Conservation (phyloP, 2,329 filamentous ascomycete genomes). For the Diplodia intermedia region DNA sequence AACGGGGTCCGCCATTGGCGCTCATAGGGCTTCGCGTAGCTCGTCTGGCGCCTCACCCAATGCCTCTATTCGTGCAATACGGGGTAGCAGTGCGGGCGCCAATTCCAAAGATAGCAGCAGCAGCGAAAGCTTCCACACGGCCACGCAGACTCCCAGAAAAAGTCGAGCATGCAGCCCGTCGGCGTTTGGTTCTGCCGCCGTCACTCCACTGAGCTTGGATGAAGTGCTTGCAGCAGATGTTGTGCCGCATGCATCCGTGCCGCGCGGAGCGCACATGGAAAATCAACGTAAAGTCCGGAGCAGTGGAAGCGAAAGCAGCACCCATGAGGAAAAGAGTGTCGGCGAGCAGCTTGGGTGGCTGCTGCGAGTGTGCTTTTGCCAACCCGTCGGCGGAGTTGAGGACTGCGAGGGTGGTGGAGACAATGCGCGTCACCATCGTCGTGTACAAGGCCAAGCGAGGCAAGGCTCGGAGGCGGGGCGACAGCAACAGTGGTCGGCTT, state of each 20-base stretch:
- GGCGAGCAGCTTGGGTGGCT: conserved; percentile 37
- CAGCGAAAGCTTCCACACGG: conserved; percentile 17
- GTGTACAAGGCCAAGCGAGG: neutral
- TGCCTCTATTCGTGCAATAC: neutral
- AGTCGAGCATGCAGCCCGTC: neutral
- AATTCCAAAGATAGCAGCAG: neutral
- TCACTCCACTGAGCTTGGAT: conserved; percentile 10
- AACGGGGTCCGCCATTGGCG: conserved; percentile 28
- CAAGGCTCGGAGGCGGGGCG: neutral
- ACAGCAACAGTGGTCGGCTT: neutral
- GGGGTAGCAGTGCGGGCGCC: neutral
- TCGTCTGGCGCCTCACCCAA: conserved; percentile 1
- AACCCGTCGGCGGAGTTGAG: conserved; percentile 51
- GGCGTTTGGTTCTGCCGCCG: neutral
- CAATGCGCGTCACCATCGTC: conserved; percentile 31
- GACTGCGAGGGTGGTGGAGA: conserved; percentile 52
- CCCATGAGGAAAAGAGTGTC: conserved; percentile 6
- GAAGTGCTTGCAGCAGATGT: neutral
- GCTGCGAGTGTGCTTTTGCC: conserved; percentile 46
- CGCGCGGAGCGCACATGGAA: neutral
- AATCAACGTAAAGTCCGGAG: neutral
- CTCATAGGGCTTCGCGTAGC: neutral
- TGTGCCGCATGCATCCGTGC: neutral
- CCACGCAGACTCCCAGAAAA: conserved; percentile 10
- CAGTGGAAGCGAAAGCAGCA: neutral